A percentile compares a stretch with the other conserved stretches of the same genome.
Evolutionary conservation across 768 basidiomycete species (phyloP).

Genomic region (Baorangia bicolor): DNA sequence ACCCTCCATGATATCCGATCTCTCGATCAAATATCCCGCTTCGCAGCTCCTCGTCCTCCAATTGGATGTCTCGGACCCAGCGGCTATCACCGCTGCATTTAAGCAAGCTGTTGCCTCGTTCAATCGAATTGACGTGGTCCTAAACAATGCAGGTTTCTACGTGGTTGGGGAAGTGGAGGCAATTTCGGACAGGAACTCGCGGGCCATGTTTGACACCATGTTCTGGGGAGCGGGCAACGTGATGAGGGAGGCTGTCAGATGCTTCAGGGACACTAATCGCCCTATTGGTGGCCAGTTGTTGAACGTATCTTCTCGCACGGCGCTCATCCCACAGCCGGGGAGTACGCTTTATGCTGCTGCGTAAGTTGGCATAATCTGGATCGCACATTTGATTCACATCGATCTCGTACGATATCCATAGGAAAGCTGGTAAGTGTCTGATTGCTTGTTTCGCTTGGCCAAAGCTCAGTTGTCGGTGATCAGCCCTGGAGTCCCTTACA

Average conservation of each 20-base stretch:
- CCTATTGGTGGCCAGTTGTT: conserved; percentile 36
- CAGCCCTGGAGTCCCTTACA: conserved; percentile 35
- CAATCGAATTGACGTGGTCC: conserved; percentile 43
- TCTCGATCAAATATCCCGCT: conserved; percentile 27
- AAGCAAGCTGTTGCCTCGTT: conserved; percentile 33
- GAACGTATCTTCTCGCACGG: conserved; percentile 35
- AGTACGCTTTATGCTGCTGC: conserved; percentile 26
- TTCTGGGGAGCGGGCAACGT: conserved; percentile 35
- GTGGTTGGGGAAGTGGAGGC: conserved; percentile 62
- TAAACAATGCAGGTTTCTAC: conserved; percentile 42
- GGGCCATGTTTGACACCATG: conserved; percentile 48
- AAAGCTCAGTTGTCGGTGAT: not conserved
- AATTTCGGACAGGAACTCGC: conserved; percentile 80
- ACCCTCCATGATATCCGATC: conserved; percentile 36
- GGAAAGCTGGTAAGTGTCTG: conserved; percentile 20
- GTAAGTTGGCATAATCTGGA: conserved; percentile 17
- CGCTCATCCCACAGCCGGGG: conserved; percentile 19
- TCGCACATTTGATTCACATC: not conserved
- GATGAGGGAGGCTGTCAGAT: conserved; percentile 32
- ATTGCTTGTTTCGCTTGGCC: not conserved
- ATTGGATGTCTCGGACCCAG: conserved; percentile 39
- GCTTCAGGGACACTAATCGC: conserved; percentile 38
- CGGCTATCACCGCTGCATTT: conserved; percentile 39
- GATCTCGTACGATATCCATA: not conserved
- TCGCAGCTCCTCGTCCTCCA: conserved; percentile 39